Evolutionary conservation across 176 grass and related monocot genomes (phyloP).

Genomic region (Luzula sylvatica): DNA sequence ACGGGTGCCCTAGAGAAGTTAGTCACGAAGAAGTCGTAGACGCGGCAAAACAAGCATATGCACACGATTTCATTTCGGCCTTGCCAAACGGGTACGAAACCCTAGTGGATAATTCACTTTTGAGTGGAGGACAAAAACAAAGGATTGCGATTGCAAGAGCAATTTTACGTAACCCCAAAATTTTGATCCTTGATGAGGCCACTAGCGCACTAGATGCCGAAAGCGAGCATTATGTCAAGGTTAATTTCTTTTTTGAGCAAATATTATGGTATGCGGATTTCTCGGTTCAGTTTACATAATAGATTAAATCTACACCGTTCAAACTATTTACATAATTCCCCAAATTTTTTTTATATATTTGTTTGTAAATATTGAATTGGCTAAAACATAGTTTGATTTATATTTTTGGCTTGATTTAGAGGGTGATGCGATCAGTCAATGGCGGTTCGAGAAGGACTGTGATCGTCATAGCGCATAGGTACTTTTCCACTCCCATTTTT

Average conservation of each 20-base stretch:
- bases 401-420: constrained; percentile 27
- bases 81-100: constrained; percentile 76
- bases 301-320: no score
- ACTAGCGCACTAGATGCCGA: constrained; percentile 92
- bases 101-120: constrained; percentile 64
- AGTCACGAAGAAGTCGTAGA: constrained; percentile 66
- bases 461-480: constrained; percentile 97
- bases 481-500: constrained; percentile 1
- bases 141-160: constrained; percentile 92
- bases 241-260: constrained; percentile 30
- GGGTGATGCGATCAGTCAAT: constrained; percentile 55
- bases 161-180: constrained; percentile 70
- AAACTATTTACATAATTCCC: constrained; percentile 5
- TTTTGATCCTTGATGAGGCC: constrained; percentile 95
- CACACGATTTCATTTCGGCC: constrained; percentile 72
- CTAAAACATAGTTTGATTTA: not conserved
- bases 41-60: constrained; percentile 87
- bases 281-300: no score
- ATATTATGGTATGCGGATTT: no score
- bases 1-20: constrained; percentile 79
- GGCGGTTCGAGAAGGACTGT: constrained; percentile 61
- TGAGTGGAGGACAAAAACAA: constrained; percentile 98
- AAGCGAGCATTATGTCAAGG: constrained; percentile 94
- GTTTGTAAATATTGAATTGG: not conserved
- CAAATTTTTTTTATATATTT: no score